These are phyloP conservation scores for Yamadazyma oceani DNA, from an alignment of 1,139 yeast genomes.

Conservation along the genomic window DNA sequence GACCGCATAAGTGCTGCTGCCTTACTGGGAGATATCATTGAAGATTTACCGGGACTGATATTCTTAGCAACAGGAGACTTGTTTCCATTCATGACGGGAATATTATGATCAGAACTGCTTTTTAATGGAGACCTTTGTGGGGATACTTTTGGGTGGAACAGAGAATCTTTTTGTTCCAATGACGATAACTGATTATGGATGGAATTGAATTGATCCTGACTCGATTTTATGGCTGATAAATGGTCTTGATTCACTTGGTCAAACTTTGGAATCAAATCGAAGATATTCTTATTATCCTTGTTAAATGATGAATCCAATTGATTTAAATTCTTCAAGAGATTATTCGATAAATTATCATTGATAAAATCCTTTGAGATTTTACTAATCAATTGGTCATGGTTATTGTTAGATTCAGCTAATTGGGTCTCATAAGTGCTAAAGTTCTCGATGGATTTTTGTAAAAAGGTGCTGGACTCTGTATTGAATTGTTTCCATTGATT, in stretches of 20 bases:
- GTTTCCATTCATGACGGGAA: neutral
- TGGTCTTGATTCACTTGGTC: neutral
- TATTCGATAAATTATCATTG: slow-evolving; percentile 5
- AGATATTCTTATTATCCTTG: neutral
- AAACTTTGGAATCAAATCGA: neutral
- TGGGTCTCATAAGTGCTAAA: slow-evolving; percentile 10
- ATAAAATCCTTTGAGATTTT: slow-evolving; percentile 6
- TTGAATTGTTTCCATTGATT: neutral
- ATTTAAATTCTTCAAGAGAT: neutral
- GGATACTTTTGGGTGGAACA: too few species aligned
- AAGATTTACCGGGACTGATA: slow-evolving; percentile 1
- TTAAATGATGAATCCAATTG: neutral
- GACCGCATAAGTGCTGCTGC: slow-evolving; percentile 2
- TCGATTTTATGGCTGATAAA: neutral
- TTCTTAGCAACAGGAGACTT: slow-evolving; percentile 2
- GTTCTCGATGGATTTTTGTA: slow-evolving; percentile 9
- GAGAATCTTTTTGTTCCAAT: neutral
- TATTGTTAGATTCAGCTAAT: slow-evolving; percentile 8
- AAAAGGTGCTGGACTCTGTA: slow-evolving; percentile 7
- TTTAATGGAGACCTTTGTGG: slow-evolving; percentile 8
- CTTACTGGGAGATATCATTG: slow-evolving; percentile 6
- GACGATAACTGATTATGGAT: neutral
- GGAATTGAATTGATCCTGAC: neutral
- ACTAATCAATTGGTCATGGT: slow-evolving; percentile 7
- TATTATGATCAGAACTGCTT: neutral